Base-by-base conservation (phyloP, 108 stramenopile species). In the Cyclostephanos invisitatus region DNA sequence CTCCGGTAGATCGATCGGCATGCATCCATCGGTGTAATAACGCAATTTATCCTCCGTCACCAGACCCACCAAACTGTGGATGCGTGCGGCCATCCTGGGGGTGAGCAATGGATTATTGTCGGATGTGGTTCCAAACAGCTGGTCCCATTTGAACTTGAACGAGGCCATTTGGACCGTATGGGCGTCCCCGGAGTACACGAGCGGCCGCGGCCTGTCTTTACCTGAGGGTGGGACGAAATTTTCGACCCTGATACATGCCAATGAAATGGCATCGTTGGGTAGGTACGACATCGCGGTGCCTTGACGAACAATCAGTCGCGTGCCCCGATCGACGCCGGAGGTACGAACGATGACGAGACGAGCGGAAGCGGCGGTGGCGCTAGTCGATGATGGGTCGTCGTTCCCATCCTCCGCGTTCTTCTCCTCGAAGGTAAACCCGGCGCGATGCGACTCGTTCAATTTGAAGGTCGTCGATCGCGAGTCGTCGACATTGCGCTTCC, bases 101-200 rank as follows among this genome's bases (percentile, higher is more conserved):
- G 55, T 55, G 24, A 55, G 55, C 55, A 25, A 55, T 14, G 55
- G 55, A 27, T 56, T 2, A 14, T 56, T 25, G 20, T 56, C 27
- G 5, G 8, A 25, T 28, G 25, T n/a, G 2, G 25, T 25, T 14
- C 55, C 24, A 25, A 56, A 56, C 0, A 56, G 55, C 0, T 3
- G 2, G 2, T 25, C 55, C 55, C 55, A 56, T 15, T 56, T 28
- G 24, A 56, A 2, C 15, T 7, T 8, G 8, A 5, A 25, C 2
- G 25, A 28, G 55, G 28, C 55, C 14, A 14, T 28, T 25, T 25
- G 3, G 28, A 56, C 28, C 5, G 27, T 56, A 7, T 25, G 24
- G 7, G 53, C 18, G 24, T n/a, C 53, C 2, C 24, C 15, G 22
- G 21, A 22, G 18, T 54, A 54, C 15, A 54, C 53, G 7, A 54